Base-by-base conservation (phyloP, 2,329 filamentous ascomycete genomes). In the Phialophora tarda region DNA sequence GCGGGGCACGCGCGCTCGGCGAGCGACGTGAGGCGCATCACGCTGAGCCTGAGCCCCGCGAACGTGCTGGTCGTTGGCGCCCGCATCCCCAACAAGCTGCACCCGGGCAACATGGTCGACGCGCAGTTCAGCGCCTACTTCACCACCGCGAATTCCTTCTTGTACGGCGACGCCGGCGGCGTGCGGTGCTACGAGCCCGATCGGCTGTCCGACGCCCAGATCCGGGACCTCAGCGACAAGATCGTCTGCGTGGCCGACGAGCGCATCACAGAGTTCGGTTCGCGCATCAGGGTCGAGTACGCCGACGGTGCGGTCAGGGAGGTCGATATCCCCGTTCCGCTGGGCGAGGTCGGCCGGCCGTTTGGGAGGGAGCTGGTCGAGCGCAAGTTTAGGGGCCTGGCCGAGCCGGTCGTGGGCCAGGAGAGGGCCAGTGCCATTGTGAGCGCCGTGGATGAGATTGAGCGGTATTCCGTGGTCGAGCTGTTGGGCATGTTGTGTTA, bases 71-170 rank as follows among this genome's bases (percentile, higher is more conserved):
- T 78, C 44, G 71, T 78, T 10, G 77, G 76, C n/a, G 74, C 75
- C 23, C 72, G 72, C 21, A 77, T 71, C 21, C 73, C 74, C 3
- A 78, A 77, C 64, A 78, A 78, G 56, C 69, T 76, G 28, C 76
- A 77, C 60, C 76, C 76, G 1, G 69, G 67, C 44, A 78, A 77
- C 59, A 68, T 73, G 60, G 75, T 78, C 53, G 76, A 78, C 62
- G 76, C 75, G 2, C 76, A 78, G 60, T 77, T 77, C 63, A 75
- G 73, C 11, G 75, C 73, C 1, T 78, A 77, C 59, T 78, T 75
- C 62, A 76, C 77, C 38, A 72, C 74, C 1, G 75, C 76, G 3
- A 64, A 70, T 38, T 63, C 63, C 10, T 71, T 68, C 54, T 60
- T 73, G 50, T 71, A 68, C 47, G 69, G 69, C 5, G 66, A 62